Conservation (phyloP, 2,329 filamentous ascomycete species). For the Trichoderma koningiopsis region DNA sequence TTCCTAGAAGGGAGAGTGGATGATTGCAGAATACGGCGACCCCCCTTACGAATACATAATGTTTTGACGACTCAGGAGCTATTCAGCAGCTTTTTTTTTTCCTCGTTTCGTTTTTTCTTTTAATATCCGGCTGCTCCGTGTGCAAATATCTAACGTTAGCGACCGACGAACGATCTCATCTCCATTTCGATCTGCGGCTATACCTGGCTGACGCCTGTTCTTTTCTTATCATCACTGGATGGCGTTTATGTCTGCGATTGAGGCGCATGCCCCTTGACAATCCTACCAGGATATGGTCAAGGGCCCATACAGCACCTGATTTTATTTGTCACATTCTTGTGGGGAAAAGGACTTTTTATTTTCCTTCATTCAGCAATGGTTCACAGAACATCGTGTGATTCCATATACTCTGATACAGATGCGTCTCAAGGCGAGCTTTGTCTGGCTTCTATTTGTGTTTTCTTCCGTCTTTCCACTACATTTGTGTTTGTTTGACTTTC, state of each 20-base stretch:
- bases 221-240: not conserved
- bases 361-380: not conserved
- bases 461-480: not conserved
- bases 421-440: not conserved
- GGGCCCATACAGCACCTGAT: not conserved
- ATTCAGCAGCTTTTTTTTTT: conserved; percentile 12
- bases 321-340: not conserved
- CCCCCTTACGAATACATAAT: not conserved
- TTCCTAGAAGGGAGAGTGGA: conserved; percentile 30
- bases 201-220: not conserved
- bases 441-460: conserved; percentile 1
- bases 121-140: not conserved
- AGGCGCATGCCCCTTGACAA: not conserved
- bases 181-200: not conserved
- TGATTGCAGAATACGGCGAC: not conserved
- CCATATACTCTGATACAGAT: not conserved
- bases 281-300: not conserved
- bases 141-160: conserved; percentile 2
- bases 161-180: conserved; percentile 5
- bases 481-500: not conserved
- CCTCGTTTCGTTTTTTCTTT: not conserved
- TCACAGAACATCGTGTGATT: not conserved
- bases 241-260: not conserved
- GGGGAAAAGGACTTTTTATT: not conserved
- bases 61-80: not conserved